phyloP scores from a whole-genome alignment of 768 basidiomycete species.

The Agrocybe pediades region DNA sequence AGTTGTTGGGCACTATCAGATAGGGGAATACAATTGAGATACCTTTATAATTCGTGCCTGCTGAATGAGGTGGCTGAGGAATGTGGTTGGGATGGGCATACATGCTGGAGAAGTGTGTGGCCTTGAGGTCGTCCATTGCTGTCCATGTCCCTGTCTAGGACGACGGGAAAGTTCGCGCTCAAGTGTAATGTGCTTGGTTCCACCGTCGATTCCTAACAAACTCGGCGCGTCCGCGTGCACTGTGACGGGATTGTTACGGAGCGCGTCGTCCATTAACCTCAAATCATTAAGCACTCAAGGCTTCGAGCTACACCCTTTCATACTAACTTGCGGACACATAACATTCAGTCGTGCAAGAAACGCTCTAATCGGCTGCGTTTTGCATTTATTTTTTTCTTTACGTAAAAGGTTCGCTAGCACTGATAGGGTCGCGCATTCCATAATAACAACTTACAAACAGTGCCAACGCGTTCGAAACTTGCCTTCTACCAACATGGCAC shows the following conservation, averaged over 20 bases:
- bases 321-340: too few relatives aligned
- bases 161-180: neutral
- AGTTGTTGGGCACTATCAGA: neutral
- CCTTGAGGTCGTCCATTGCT: neutral
- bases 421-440: neutral
- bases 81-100: conserved; percentile 54
- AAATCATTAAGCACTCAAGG: too few relatives aligned
- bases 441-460: conserved; percentile 31
- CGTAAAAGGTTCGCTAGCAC: neutral
- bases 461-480: conserved; percentile 31
- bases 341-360: too few relatives aligned
- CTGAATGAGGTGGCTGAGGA: conserved; percentile 70
- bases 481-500: conserved; percentile 31
- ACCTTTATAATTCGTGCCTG: conserved; percentile 58
- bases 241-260: neutral
- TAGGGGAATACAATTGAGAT: neutral
- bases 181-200: conserved; percentile 10
- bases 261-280: too few relatives aligned
- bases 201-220: conserved; percentile 11
- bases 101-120: conserved; percentile 27
- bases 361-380: too few relatives aligned
- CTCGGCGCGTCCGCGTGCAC: conserved; percentile 4
- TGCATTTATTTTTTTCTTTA: neutral
- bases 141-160: neutral
- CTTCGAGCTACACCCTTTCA: too few relatives aligned